Evolutionary conservation across 495 filamentous ascomycete genomes (phyloP), one percentile per base, ranked within the genome.

Genomic region (Xylaria grammica): DNA sequence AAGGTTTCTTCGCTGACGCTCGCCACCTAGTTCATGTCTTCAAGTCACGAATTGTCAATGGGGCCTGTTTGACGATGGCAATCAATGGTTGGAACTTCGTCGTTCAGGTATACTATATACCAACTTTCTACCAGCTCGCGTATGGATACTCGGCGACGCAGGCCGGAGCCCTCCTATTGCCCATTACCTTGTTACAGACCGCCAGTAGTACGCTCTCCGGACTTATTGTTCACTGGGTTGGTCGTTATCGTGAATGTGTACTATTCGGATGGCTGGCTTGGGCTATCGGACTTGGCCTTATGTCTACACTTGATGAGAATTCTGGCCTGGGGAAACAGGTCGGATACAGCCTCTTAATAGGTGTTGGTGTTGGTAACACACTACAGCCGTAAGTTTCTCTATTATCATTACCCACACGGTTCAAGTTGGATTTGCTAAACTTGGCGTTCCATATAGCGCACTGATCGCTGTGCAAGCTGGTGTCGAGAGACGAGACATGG

Each of bases 21-120:
- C 48, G 75, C n/a, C 67, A 74, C 10, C 66, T 76, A 63, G 77
- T 86, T 52, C 77, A 83, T 55, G 84, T 86, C 15, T 86, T 84
- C 70, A 77, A 74, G 42, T 73, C 72, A 1, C 71, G 74, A 22
- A 82, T 84, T 49, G 81, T 86, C 32, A 81, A 81, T 61, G 84
- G 84, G 4, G 80, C 81, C 2, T 83, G 77, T 56, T 60, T 84
- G 17, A 86, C 82, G 22, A 84, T 84, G 81, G 82, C 82, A 44
- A 77, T 86, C 58, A 81, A 83, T 42, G 82, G 82, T 3, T 86
- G 84, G 82, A 83, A 83, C 61, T 83, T 84, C 60, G 66, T 84
- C 34, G 79, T 83, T 1, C 82, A 85, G 66, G 72, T 83, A 2
- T 85, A 85, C 68, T 86, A 84, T 57, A 81, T 86, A 42, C 83